Conservation (phyloP, 2,329 filamentous ascomycete species). For the Pochonia chlamydosporia region DNA sequence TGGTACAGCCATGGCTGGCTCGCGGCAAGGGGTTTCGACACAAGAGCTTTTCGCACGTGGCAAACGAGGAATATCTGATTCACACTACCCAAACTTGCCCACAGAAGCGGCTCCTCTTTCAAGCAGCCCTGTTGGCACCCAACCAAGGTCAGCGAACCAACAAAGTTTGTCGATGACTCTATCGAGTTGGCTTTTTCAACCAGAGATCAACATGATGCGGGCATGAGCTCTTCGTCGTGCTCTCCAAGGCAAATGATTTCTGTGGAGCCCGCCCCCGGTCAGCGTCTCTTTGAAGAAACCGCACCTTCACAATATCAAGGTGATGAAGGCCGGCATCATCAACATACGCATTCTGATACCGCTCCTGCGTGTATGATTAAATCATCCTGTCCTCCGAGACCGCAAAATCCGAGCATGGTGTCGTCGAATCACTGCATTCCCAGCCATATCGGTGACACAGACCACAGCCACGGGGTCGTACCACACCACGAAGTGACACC, state of each 20-base stretch:
- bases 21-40: too few species aligned
- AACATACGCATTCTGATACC: not conserved
- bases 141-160: too few species aligned
- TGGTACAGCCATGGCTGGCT: too few species aligned
- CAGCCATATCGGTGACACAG: too few species aligned
- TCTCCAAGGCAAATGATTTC: not conserved
- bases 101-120: too few species aligned
- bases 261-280: not conserved
- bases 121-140: too few species aligned
- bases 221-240: not conserved
- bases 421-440: not conserved
- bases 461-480: too few species aligned
- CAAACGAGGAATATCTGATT: too few species aligned
- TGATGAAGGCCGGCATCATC: not conserved
- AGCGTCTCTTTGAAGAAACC: not conserved
- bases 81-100: too few species aligned
- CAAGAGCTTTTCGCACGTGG: too few species aligned
- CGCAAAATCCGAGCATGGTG: not conserved
- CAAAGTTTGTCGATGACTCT: not conserved
- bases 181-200: not conserved
- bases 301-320: not conserved
- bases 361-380: not conserved
- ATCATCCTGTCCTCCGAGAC: too few species aligned
- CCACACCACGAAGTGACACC: too few species aligned
- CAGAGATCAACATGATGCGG: not conserved